phyloP scores from a whole-genome alignment of 2,329 filamentous ascomycete genomes.

The Scleromitrula shiraiana region DNA sequence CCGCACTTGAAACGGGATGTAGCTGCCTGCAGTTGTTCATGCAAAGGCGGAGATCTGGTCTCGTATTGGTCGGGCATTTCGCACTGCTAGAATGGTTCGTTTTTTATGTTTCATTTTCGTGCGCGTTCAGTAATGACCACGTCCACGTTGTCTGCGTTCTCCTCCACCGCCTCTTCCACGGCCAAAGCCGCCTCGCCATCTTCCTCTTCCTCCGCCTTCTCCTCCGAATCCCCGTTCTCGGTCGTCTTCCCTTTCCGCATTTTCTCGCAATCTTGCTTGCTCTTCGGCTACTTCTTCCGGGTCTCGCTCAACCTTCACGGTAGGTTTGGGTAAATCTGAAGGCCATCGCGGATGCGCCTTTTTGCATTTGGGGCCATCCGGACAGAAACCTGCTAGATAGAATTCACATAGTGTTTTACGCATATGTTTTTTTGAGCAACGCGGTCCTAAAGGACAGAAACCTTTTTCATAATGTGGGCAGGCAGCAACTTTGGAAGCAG shows the following conservation, averaged over 20 bases:
- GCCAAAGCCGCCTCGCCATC: conserved; percentile 18
- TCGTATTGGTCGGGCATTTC: too few species aligned
- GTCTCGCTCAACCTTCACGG: conserved; percentile 58
- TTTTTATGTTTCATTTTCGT: too few species aligned
- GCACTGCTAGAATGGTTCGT: too few species aligned
- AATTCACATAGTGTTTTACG: conserved; percentile 72
- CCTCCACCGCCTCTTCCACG: conserved; percentile 23
- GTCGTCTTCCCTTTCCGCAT: conserved; percentile 44
- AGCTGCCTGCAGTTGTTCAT: neutral
- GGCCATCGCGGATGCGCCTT: conserved; percentile 75
- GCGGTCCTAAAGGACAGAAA: conserved; percentile 84
- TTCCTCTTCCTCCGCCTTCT: conserved; percentile 23
- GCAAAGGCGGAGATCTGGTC: too few species aligned
- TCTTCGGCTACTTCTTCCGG: conserved; percentile 48
- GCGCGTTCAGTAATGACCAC: conserved; percentile 12
- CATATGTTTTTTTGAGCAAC: conserved; percentile 84
- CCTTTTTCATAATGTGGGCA: conserved; percentile 91
- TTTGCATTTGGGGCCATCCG: conserved; percentile 69
- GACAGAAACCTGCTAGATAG: conserved; percentile 92
- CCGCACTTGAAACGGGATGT: conserved; percentile 1
- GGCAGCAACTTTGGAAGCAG: conserved; percentile 67
- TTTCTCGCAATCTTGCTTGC: conserved; percentile 46
- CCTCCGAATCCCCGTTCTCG: conserved; percentile 26
- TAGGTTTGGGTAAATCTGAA: conserved; percentile 64
- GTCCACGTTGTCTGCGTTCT: conserved; percentile 10